Percentiles rank a stretch among this genome's conserved stretches.
phyloP scores from a whole-genome alignment of 331 rosid species.

The Quercus phellos region DNA sequence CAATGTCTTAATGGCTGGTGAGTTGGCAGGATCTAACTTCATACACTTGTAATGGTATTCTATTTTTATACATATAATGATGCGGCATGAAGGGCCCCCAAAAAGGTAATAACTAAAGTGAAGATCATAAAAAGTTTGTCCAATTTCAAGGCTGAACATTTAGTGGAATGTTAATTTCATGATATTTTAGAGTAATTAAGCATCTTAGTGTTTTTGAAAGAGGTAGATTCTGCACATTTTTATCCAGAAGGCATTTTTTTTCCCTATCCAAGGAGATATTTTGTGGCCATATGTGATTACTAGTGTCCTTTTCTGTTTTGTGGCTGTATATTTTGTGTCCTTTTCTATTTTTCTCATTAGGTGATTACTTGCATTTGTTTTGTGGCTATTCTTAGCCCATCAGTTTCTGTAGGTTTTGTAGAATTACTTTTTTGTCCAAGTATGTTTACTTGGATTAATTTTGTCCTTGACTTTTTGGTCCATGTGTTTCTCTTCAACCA shows the following conservation, averaged over 20 bases:
- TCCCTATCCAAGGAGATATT: too few species aligned
- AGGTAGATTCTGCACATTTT: not conserved
- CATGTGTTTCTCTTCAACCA: too few species aligned
- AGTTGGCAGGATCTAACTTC: constrained; percentile 31
- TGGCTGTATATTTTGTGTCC: too few species aligned
- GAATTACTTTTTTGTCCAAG: too few species aligned
- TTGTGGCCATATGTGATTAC: too few species aligned
- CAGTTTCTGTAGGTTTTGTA: too few species aligned
- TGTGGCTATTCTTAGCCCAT: too few species aligned
- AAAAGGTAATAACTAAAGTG: not conserved
- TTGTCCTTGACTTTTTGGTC: too few species aligned
- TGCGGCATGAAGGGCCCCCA: not conserved
- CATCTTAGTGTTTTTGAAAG: not conserved
- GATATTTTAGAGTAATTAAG: not conserved
- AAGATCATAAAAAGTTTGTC: not conserved
- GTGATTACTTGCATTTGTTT: too few species aligned
- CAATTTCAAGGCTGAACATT: not conserved
- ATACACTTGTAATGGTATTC: constrained; percentile 15
- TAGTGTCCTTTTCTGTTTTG: too few species aligned
- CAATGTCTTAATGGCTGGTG: constrained; percentile 99
- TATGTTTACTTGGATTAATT: too few species aligned
- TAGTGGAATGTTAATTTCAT: not conserved
- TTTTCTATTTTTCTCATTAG: too few species aligned
- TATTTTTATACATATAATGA: constrained; percentile 2
- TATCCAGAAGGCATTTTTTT: not conserved